phyloP scores from a whole-genome alignment of 2,329 filamentous ascomycete genomes.

The Tolypocladium capitatum region DNA sequence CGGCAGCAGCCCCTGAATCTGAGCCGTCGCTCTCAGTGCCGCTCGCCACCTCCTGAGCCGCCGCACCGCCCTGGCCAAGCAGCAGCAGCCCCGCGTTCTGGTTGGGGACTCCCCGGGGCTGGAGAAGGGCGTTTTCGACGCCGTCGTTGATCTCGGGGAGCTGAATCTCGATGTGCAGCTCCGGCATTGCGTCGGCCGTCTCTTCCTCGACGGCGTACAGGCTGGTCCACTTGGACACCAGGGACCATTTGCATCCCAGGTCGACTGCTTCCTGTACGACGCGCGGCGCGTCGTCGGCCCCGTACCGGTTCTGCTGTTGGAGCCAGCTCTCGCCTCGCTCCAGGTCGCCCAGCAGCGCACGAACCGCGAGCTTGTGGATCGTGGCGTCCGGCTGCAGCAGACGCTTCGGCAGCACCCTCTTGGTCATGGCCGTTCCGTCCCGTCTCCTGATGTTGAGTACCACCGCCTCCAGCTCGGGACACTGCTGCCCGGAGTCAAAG shows the following conservation, averaged over 20 bases:
- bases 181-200: background rate
- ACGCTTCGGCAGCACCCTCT: constrained; percentile 1
- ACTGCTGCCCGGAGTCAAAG: background rate
- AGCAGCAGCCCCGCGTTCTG: background rate
- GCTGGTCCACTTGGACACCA: constrained; percentile 4
- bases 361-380: constrained; percentile 1
- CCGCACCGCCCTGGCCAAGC: background rate
- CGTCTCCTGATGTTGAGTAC: background rate
- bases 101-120: background rate
- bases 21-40: background rate
- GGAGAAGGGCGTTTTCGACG: background rate
- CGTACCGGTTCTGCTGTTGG: background rate
- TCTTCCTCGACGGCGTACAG: constrained; percentile 2
- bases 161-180: background rate
- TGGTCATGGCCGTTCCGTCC: background rate
- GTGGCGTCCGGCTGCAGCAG: constrained; percentile 1
- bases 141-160: background rate
- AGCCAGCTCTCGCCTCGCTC: background rate
- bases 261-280: background rate
- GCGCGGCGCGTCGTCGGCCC: background rate
- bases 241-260: constrained; percentile 1
- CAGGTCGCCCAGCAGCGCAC: constrained; percentile 1
- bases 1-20: background rate
- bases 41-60: background rate
- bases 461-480: background rate